Conservation (phyloP, 148 eudicot species). For the Rhododendron ferrugineum region DNA sequence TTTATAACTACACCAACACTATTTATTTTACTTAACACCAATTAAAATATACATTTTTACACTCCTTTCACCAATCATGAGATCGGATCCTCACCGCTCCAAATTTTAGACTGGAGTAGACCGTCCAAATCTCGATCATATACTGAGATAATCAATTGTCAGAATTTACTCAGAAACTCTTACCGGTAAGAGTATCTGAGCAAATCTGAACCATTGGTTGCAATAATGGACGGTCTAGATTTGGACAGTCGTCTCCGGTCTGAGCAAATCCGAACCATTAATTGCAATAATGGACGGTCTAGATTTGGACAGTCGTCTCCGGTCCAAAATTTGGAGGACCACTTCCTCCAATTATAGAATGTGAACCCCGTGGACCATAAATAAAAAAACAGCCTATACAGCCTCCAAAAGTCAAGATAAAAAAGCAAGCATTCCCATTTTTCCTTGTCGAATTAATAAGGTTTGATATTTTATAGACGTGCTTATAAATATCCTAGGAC, state of each 20-base stretch:
- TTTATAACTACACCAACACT: too few relatives aligned
- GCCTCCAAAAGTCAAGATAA: not conserved
- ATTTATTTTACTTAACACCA: too few relatives aligned
- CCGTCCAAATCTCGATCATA: not conserved
- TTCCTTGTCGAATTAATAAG: not conserved
- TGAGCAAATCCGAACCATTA: not conserved
- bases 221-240: too few relatives aligned
- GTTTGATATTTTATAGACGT: not conserved
- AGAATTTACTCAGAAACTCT: not conserved
- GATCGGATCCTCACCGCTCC: not conserved
- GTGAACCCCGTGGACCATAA: not conserved
- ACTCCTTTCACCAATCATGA: too few relatives aligned
- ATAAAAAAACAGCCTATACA: not conserved
- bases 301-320: too few relatives aligned
- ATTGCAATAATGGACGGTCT: rapidly evolving
- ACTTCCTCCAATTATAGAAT: not conserved
- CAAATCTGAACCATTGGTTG: too few relatives aligned
- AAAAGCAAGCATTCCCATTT: not conserved
- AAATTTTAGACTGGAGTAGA: not conserved
- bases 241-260: too few relatives aligned
- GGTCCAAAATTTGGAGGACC: not conserved
- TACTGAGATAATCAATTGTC: not conserved
- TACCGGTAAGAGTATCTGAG: rapidly evolving
- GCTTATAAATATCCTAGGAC: not conserved
- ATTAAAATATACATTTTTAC: too few relatives aligned